These are phyloP conservation scores for Verbena officinalis DNA, from an alignment of 257 asterid species.

Conservation along the genomic window DNA sequence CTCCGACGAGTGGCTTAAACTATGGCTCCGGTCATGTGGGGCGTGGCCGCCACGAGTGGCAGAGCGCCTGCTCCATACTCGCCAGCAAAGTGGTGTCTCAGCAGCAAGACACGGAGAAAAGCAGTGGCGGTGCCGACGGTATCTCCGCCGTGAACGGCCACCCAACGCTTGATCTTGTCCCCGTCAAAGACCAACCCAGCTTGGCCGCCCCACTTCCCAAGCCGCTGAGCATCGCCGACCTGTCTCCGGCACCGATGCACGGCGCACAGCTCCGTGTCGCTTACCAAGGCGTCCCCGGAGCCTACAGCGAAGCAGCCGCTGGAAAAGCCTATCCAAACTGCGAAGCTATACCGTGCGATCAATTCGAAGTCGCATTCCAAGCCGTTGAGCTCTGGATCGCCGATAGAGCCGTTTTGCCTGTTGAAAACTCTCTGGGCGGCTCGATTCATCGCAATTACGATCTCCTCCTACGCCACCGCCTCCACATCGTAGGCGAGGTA, in stretches of 20 bases:
- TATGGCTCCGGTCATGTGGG: slow-evolving; percentile 49
- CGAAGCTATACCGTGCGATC: slow-evolving; percentile 96
- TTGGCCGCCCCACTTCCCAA: slow-evolving; percentile 46
- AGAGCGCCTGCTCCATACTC: slow-evolving; percentile 85
- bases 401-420: slow-evolving; percentile 95
- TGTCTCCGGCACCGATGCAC: slow-evolving; percentile 89
- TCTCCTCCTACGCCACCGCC: slow-evolving; percentile 97
- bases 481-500: slow-evolving; percentile 96
- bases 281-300: slow-evolving; percentile 96
- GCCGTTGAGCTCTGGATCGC: slow-evolving; percentile 99
- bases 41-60: slow-evolving; percentile 79
- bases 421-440: slow-evolving; percentile 93
- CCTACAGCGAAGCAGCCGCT: slow-evolving; percentile 97
- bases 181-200: slow-evolving; percentile 34
- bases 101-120: slow-evolving; percentile 67
- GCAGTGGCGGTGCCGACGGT: slow-evolving; percentile 50
- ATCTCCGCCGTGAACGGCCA: slow-evolving; percentile 74
- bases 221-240: slow-evolving; percentile 72
- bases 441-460: slow-evolving; percentile 96
- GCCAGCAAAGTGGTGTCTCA: slow-evolving; percentile 87
- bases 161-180: slow-evolving; percentile 63
- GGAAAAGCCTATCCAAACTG: slow-evolving; percentile 89
- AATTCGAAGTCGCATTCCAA: slow-evolving; percentile 91
- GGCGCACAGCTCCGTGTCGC: slow-evolving; percentile 88
- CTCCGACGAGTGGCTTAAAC: slow-evolving; percentile 14